Conservation (phyloP, 495 filamentous ascomycete genomes). For the Aspergillus conjunctus region DNA sequence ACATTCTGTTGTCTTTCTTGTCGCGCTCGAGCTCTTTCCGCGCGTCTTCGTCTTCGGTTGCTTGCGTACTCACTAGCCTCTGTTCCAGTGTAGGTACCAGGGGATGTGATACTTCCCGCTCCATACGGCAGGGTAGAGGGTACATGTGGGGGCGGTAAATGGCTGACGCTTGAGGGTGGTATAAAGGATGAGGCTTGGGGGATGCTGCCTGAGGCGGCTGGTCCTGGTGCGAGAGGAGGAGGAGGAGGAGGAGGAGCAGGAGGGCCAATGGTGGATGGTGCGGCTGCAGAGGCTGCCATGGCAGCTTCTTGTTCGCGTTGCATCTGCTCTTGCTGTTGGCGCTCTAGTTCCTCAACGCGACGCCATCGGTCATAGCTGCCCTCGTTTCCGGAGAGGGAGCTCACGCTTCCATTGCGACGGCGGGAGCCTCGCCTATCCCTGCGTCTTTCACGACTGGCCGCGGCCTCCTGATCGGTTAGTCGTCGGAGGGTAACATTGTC, state of each 20-base stretch:
- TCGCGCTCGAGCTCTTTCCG: slow-evolving; percentile 52
- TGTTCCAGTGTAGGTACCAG: slow-evolving; percentile 51
- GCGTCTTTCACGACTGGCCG: slow-evolving; percentile 59
- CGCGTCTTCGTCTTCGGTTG: slow-evolving; percentile 54
- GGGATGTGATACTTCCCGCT: slow-evolving; percentile 48
- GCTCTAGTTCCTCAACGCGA: slow-evolving; percentile 53
- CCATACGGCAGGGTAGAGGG: slow-evolving; percentile 45
- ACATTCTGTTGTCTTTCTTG: slow-evolving; percentile 51
- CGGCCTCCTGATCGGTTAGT: slow-evolving; percentile 80
- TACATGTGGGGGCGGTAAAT: slow-evolving; percentile 39
- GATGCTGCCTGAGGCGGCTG: slow-evolving; percentile 33
- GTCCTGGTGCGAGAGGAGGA: slow-evolving; percentile 8
- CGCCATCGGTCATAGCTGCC: slow-evolving; percentile 52
- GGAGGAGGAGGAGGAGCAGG: slow-evolving; percentile 11
- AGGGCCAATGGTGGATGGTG: slow-evolving; percentile 9
- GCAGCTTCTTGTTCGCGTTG: slow-evolving; percentile 46
- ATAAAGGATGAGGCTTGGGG: slow-evolving; percentile 36
- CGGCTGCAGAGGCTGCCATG: slow-evolving; percentile 30
- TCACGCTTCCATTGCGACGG: slow-evolving; percentile 46
- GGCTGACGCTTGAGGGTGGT: slow-evolving; percentile 34
- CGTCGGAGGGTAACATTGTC: slow-evolving; percentile 82
- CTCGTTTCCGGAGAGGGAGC: slow-evolving; percentile 50
- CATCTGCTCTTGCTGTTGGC: slow-evolving; percentile 53
- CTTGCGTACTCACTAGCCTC: slow-evolving; percentile 57
- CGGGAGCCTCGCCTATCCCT: slow-evolving; percentile 46